Base-by-base conservation (phyloP, 495 filamentous ascomycete genomes). In the Penicillium dipodomyicola region DNA sequence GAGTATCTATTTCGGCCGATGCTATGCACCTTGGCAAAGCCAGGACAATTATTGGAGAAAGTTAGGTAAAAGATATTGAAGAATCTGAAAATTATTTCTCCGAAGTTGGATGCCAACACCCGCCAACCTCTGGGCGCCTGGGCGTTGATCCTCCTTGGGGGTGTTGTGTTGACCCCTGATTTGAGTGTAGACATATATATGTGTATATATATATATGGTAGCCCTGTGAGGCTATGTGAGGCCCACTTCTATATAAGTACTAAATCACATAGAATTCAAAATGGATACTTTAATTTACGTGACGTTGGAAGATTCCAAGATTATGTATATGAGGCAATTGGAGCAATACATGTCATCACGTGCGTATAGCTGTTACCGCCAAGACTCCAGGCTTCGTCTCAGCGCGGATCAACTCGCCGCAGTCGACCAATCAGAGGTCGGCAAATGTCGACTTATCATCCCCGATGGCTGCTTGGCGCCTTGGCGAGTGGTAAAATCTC, bases 401-500 rank as follows among this genome's bases (percentile, higher is more conserved):
- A 60, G 33, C 60, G 68, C 64, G 68, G 68, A 73, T 71, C 68
- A 63, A 42, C 17, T 22, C 12, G 15, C 9, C 6, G 1, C 10
- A 1, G 9, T 25, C 12, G 43, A 35, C 67, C 69, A 71, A 71
- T 72, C 23, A 66, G 2, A 8, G 10, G 0, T 1, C 12, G 7
- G 17, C 9, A 0, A 20, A 22, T 32, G 25, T 27, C 42, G 20
- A 51, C 52, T 54, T 33, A 41, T 61, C 60, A 64, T 62, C 62
- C 60, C 62, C 60, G 58, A 29, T 59, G 33, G 54, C 35, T 40
- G n/a, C 72, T 73, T 73, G 72, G 72, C 72, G 46, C 29, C 72
- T 75, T 75, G 72, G 72, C 72, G 44, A 46, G 48, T 52, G 49
- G 66, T 67, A 67, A 65, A 59, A 54, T 64, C 61, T 54, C 44